phyloP scores from a whole-genome alignment of 129 eudicot species.

The Mikania micrantha region DNA sequence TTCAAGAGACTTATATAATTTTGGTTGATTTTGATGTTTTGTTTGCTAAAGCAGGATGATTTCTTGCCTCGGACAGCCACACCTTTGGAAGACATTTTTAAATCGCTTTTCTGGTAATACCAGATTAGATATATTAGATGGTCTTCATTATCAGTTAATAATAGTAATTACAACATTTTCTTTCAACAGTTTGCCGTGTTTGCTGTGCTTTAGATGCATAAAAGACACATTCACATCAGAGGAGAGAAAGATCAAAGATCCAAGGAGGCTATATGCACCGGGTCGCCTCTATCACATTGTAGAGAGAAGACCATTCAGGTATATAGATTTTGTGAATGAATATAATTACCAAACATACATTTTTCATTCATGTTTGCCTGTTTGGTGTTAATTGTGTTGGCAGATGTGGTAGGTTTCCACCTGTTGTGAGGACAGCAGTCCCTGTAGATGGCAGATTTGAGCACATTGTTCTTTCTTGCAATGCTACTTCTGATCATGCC shows the following conservation, averaged over 20 bases:
- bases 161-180: neutral
- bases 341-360: neutral
- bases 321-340: neutral
- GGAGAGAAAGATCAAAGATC: slow-evolving; percentile 81
- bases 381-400: slow-evolving; percentile 5
- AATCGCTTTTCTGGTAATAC: slow-evolving; percentile 87
- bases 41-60: slow-evolving; percentile 67
- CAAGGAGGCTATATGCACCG: slow-evolving; percentile 96
- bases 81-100: slow-evolving; percentile 97
- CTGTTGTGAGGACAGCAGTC: slow-evolving; percentile 89
- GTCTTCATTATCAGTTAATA: neutral
- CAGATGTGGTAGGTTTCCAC: slow-evolving; percentile 93
- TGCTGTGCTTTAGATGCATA: slow-evolving; percentile 87
- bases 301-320: slow-evolving; percentile 96
- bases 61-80: slow-evolving; percentile 99
- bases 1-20: neutral
- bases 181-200: slow-evolving; percentile 81
- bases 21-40: neutral
- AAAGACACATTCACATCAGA: slow-evolving; percentile 84
- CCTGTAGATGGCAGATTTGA: slow-evolving; percentile 98
- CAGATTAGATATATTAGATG: neutral
- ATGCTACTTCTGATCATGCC: slow-evolving; percentile 92
- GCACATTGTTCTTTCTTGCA: slow-evolving; percentile 87
- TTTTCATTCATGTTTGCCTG: too few species aligned
- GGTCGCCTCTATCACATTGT: slow-evolving; percentile 99